Evolutionary conservation across 2,329 filamentous ascomycete species (phyloP).

Genomic region (Penicillium decumbens): DNA sequence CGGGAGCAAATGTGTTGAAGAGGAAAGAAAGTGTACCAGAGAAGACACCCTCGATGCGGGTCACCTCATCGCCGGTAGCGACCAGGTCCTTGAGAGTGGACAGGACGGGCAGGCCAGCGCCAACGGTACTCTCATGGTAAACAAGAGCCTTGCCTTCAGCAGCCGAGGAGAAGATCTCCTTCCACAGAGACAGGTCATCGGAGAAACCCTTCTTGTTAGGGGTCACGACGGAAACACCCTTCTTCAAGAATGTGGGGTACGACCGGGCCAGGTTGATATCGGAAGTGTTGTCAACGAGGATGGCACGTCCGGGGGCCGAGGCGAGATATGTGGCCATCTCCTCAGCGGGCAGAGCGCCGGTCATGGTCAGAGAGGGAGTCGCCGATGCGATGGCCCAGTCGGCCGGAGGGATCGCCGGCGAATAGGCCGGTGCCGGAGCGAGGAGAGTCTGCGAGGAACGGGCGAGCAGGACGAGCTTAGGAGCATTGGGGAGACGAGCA

Average conservation of each 20-base stretch:
- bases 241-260: constrained; percentile 75
- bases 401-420: constrained; percentile 57
- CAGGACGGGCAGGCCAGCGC: constrained; percentile 87
- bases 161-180: constrained; percentile 75
- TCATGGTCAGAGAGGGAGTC: constrained; percentile 53
- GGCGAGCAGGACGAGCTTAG: constrained; percentile 78
- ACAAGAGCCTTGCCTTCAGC: constrained; percentile 63
- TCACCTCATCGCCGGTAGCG: constrained; percentile 85
- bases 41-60: constrained; percentile 93
- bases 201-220: constrained; percentile 99
- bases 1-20: constrained; percentile 94
- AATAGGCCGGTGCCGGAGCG: constrained; percentile 62
- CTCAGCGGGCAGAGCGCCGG: constrained; percentile 54
- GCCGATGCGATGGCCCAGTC: constrained; percentile 52
- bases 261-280: constrained; percentile 76
- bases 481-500: constrained; percentile 60
- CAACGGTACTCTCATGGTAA: constrained; percentile 93
- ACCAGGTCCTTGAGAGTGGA: constrained; percentile 89
- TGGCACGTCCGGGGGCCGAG: constrained; percentile 68
- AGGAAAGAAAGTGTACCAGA: constrained; percentile 97
- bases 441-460: constrained; percentile 80
- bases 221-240: constrained; percentile 85
- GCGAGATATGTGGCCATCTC: constrained; percentile 74
- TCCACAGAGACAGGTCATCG: constrained; percentile 73
- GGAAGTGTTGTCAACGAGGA: constrained; percentile 94